Conservation (phyloP, 2,329 filamentous ascomycete genomes). For the Rugonectria rugulosa region DNA sequence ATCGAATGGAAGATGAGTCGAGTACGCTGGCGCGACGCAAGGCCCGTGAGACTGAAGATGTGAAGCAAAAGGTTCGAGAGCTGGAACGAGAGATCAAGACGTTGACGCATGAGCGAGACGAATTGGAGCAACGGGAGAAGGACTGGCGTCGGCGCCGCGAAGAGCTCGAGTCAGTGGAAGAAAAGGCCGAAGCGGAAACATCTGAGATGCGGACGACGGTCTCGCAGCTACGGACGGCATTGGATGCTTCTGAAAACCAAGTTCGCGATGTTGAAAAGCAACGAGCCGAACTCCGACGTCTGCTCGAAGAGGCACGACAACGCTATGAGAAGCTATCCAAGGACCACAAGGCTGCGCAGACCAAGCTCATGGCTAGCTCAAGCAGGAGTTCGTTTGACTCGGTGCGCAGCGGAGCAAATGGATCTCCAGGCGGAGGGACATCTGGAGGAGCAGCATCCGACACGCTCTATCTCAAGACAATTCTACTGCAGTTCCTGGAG, state of each 20-base stretch:
- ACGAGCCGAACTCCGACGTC: slow-evolving; percentile 74
- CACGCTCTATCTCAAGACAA: slow-evolving; percentile 78
- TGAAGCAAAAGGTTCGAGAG: slow-evolving; percentile 80
- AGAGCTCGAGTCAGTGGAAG: slow-evolving; percentile 76
- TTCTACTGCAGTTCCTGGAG: slow-evolving; percentile 82
- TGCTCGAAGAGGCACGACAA: slow-evolving; percentile 79
- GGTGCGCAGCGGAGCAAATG: slow-evolving; percentile 45
- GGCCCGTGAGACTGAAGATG: slow-evolving; percentile 85
- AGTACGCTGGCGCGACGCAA: slow-evolving; percentile 78
- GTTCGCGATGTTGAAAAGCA: slow-evolving; percentile 85
- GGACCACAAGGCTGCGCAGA: slow-evolving; percentile 63
- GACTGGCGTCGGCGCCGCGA: slow-evolving; percentile 78
- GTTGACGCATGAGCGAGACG: slow-evolving; percentile 77
- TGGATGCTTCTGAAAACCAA: slow-evolving; percentile 89
- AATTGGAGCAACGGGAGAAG: slow-evolving; percentile 75
- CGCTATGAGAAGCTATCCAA: slow-evolving; percentile 83
- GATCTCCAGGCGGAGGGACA: slow-evolving; percentile 33
- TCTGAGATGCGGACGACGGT: slow-evolving; percentile 80
- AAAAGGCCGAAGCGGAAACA: slow-evolving; percentile 75
- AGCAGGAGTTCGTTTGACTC: slow-evolving; percentile 52
- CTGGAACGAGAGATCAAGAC: slow-evolving; percentile 79
- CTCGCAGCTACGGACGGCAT: slow-evolving; percentile 76
- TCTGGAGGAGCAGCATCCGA: slow-evolving; percentile 49
- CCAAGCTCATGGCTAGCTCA: slow-evolving; percentile 55
- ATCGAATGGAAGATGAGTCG: slow-evolving; percentile 90